Evolutionary conservation across 768 basidiomycete species (phyloP).

Genomic region (Tylopilus plumbeoviolaceoides): DNA sequence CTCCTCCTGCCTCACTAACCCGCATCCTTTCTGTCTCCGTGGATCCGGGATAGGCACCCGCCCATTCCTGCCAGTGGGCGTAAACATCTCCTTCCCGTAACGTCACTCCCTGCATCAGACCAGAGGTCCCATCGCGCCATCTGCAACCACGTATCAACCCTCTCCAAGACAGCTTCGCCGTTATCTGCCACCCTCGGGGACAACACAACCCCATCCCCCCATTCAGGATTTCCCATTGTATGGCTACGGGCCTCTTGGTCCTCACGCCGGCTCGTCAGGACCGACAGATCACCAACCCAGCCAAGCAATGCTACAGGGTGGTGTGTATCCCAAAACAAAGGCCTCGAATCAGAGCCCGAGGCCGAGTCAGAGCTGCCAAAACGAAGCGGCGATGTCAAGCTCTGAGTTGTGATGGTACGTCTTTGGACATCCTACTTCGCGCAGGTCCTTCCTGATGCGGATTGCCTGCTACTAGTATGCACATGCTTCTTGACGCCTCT

Average conservation of each 20-base stretch:
- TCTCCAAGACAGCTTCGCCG: conserved; percentile 61
- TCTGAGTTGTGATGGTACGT: conserved; percentile 78
- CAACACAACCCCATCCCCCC: conserved; percentile 26
- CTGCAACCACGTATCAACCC: conserved; percentile 22
- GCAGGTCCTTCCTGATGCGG: no score
- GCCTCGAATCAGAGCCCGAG: conserved; percentile 55
- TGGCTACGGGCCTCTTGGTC: conserved; percentile 23
- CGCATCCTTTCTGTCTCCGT: conserved; percentile 17
- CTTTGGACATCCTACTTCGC: conserved; percentile 10
- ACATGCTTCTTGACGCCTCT: conserved; percentile 1
- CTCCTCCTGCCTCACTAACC: conserved; percentile 17
- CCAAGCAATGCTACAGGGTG: conserved; percentile 18
- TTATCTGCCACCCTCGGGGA: conserved; percentile 52
- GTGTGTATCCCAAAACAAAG: conserved; percentile 33
- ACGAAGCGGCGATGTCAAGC: conserved; percentile 82
- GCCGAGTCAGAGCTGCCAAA: conserved; percentile 57
- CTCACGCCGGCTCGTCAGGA: conserved; percentile 23
- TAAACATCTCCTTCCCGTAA: conserved; percentile 26
- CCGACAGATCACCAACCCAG: conserved; percentile 26
- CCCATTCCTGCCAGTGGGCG: conserved; percentile 33
- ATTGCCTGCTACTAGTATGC: not conserved
- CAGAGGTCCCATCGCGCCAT: conserved; percentile 26
- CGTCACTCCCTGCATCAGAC: conserved; percentile 25
- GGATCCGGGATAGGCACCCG: conserved; percentile 37
- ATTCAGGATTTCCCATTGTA: conserved; percentile 26